Conservation (phyloP, 176 grass and related monocot species). For the Triticum turgidum region DNA sequence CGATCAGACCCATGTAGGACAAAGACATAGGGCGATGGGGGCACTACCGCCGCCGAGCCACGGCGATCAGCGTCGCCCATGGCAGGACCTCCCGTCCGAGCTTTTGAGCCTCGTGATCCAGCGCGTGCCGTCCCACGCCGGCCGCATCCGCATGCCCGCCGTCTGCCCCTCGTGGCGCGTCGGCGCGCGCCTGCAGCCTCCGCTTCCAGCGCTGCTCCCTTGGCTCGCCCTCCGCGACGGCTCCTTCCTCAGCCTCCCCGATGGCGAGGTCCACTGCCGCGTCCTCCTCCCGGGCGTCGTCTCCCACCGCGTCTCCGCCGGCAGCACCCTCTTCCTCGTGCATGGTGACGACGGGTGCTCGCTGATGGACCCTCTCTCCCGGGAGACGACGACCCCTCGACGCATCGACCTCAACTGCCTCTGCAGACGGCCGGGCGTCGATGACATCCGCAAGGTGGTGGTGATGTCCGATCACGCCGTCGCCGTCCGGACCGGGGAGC, state of each 20-base stretch:
- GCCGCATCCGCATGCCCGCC: neutral
- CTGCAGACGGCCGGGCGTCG: neutral
- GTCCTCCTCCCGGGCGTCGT: neutral
- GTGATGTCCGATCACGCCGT: neutral
- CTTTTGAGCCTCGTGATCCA: neutral
- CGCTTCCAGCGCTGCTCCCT: neutral
- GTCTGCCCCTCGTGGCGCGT: constrained; percentile 5
- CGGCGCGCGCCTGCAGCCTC: too few species aligned
- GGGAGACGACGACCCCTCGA: neutral
- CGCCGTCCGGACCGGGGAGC: neutral
- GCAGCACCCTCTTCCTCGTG: neutral
- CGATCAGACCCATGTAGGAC: too few species aligned
- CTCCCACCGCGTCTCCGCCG: neutral
- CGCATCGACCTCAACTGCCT: neutral
- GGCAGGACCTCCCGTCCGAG: constrained; percentile 23
- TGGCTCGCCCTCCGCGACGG: neutral
- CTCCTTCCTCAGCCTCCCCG: neutral
- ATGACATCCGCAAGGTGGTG: neutral
- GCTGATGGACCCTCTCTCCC: neutral
- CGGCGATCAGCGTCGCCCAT: neutral
- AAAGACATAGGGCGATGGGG: too few species aligned
- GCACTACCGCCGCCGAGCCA: too few species aligned
- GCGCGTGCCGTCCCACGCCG: neutral
- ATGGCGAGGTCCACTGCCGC: neutral
- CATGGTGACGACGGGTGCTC: neutral